A percentile compares a stretch with the other conserved stretches of the same genome.
These are phyloP conservation scores for Adansonia grandidieri DNA, from an alignment of 441 rosid genomes.

Conservation along the genomic window DNA sequence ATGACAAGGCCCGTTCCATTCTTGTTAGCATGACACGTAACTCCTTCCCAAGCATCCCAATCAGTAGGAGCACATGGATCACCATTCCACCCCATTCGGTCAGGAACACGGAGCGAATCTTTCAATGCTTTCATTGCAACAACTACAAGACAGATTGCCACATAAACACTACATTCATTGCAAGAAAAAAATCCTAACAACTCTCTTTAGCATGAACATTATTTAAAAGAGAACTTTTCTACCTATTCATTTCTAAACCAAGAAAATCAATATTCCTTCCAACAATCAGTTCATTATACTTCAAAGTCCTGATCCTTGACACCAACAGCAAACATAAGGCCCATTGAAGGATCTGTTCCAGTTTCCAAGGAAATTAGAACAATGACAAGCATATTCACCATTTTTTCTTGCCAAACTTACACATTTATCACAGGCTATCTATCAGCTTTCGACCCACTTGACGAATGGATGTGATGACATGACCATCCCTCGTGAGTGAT, in stretches of 20 bases:
- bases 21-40: constrained; percentile 70
- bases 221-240: neutral
- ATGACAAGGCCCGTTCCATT: constrained; percentile 73
- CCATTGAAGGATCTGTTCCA: neutral
- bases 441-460: neutral
- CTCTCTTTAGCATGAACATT: neutral
- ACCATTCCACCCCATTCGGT: constrained; percentile 99
- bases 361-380: constrained; percentile 18
- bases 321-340: neutral
- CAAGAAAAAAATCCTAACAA: neutral
- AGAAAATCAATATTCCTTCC: neutral
- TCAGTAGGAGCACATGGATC: constrained; percentile 98
- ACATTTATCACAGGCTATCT: neutral
- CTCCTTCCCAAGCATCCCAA: constrained; percentile 99
- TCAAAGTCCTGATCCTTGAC: neutral
- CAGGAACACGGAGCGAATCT: constrained; percentile 84
- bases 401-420: neutral
- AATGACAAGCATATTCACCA: neutral
- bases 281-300: neutral
- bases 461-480: neutral
- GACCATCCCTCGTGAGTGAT: neutral
- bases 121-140: constrained; percentile 89
- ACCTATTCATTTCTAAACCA: neutral
- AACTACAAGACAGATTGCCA: constrained; percentile 46
- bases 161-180: neutral